phyloP scores from a whole-genome alignment of 148 eudicot species.

The Heliamphora exappendiculata region DNA sequence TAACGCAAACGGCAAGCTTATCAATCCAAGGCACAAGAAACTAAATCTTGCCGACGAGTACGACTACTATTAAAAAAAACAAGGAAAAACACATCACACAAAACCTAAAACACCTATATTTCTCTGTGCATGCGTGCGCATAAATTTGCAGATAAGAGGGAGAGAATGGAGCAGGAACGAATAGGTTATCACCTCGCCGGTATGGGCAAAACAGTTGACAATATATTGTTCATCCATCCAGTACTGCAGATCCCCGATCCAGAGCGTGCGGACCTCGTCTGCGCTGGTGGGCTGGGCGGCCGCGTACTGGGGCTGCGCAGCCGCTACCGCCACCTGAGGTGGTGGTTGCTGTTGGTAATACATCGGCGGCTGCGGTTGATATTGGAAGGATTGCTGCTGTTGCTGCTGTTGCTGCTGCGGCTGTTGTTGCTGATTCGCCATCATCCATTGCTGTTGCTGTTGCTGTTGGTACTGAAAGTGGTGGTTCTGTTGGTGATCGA shows the following conservation, averaged over 20 bases:
- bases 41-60: background rate
- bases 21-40: background rate
- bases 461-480: constrained; percentile 37
- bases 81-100: background rate
- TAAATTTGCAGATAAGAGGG: background rate
- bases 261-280: constrained; percentile 64
- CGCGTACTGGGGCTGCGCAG: constrained; percentile 17
- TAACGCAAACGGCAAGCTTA: background rate
- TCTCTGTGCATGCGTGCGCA: background rate
- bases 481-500: constrained; percentile 35
- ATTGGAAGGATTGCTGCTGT: constrained; percentile 25
- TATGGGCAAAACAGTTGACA: constrained; percentile 34
- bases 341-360: constrained; percentile 22
- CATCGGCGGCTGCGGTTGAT: constrained; percentile 17
- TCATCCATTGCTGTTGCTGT: constrained; percentile 40
- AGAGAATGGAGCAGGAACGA: background rate
- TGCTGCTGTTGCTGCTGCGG: constrained; percentile 18
- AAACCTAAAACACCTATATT: background rate
- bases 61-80: background rate
- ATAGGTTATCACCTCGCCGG: constrained; percentile 59
- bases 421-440: constrained; percentile 12
- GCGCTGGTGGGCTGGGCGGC: constrained; percentile 30
- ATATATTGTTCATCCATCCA: constrained; percentile 91
- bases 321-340: constrained; percentile 11
- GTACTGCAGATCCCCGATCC: constrained; percentile 91